A percentile compares a stretch with the other conserved stretches of the same genome.
phyloP scores from a whole-genome alignment of 2,329 filamentous ascomycete genomes.

The Talaromyces sp. region DNA sequence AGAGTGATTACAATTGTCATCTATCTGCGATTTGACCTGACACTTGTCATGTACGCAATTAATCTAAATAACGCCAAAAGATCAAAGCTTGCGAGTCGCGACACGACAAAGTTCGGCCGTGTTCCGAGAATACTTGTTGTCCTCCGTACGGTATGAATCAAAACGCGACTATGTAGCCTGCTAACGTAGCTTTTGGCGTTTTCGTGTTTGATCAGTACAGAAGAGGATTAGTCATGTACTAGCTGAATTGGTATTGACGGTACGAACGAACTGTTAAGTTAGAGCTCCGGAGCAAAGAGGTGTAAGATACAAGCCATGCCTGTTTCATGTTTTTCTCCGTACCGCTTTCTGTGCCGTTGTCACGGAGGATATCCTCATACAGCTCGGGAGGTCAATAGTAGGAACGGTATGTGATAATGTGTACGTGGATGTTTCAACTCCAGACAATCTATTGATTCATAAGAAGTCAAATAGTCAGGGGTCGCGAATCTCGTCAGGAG shows the following conservation, averaged over 20 bases:
- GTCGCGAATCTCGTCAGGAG: not conserved
- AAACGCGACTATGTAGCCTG: not conserved
- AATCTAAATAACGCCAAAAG: not conserved
- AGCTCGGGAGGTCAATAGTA: not conserved
- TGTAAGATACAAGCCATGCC: slow-evolving; percentile 8
- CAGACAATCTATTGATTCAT: not conserved
- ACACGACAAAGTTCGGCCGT: not conserved
- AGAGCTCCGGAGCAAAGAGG: no score
- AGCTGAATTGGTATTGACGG: not conserved
- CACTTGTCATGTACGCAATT: slow-evolving; percentile 4
- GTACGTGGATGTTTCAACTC: not conserved
- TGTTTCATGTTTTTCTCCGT: slow-evolving; percentile 9
- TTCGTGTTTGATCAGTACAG: not conserved
- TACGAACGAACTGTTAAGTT: no score
- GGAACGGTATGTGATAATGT: not conserved
- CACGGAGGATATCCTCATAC: not conserved
- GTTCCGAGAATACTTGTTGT: not conserved
- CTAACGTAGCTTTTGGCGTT: not conserved
- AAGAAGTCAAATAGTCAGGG: not conserved
- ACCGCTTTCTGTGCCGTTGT: not conserved
- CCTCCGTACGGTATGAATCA: not conserved
- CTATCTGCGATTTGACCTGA: not conserved
- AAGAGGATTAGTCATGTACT: not conserved
- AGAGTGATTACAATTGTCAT: not conserved
- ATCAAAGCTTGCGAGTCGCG: not conserved